phyloP scores from a whole-genome alignment of 768 basidiomycete genomes.

The Antrodiella citrinella region DNA sequence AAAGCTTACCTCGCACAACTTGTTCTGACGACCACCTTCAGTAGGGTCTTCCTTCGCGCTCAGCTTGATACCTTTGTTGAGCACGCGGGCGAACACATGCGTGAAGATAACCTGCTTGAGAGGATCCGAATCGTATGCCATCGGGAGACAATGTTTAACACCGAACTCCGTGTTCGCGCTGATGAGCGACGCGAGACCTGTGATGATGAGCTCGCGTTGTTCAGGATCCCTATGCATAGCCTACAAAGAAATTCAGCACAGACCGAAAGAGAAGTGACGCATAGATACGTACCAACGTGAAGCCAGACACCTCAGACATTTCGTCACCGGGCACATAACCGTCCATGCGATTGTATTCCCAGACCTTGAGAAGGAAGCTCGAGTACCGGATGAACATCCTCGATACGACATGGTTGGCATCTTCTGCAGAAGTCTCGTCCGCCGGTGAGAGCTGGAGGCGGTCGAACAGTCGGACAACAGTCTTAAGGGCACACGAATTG shows the following conservation, averaged over 20 bases:
- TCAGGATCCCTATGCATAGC: conserved; percentile 28
- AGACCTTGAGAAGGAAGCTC: conserved; percentile 50
- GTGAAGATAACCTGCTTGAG: conserved; percentile 74
- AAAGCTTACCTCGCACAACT: conserved; percentile 25
- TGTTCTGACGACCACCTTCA: conserved; percentile 19
- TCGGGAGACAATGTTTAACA: conserved; percentile 77
- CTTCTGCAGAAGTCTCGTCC: conserved; percentile 52
- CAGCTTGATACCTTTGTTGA: conserved; percentile 75
- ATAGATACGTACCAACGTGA: background rate
- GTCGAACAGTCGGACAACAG: conserved; percentile 68
- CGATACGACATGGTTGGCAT: conserved; percentile 61
- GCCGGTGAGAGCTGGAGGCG: conserved; percentile 57
- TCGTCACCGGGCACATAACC: conserved; percentile 18
- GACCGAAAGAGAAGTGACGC: background rate
- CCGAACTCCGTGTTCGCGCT: conserved; percentile 81
- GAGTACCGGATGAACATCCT: conserved; percentile 78
- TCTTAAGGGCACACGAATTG: conserved; percentile 66
- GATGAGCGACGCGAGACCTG: conserved; percentile 74
- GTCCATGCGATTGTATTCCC: conserved; percentile 40
- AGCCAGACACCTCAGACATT: conserved; percentile 14
- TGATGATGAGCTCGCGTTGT: conserved; percentile 68
- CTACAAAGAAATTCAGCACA: background rate
- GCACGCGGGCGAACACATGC: conserved; percentile 74
- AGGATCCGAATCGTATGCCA: conserved; percentile 68
- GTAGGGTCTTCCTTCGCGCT: conserved; percentile 43